Evolutionary conservation across 179 eudicot species (phyloP).

Genomic region (Actinidia arguta): DNA sequence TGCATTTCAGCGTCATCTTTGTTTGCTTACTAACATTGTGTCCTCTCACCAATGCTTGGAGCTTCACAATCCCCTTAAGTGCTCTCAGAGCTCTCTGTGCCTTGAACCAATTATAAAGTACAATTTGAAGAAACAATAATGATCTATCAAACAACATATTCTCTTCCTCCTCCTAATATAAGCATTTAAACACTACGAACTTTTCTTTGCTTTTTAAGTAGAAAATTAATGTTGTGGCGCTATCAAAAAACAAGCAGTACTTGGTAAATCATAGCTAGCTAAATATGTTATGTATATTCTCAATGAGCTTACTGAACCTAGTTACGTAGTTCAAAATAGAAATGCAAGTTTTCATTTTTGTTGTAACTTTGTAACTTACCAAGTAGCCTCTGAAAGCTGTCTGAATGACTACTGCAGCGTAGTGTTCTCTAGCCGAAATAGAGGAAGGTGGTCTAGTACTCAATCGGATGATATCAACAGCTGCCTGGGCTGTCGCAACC

Average conservation of each 20-base stretch:
- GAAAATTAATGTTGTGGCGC: neutral
- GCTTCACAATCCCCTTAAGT: slow-evolving; percentile 77
- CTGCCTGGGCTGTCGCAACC: slow-evolving; percentile 73
- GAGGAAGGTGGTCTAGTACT: slow-evolving; percentile 38
- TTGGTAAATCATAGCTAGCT: neutral
- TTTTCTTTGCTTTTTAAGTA: neutral
- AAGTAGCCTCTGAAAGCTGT: slow-evolving; percentile 91
- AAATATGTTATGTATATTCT: neutral
- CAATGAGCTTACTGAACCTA: neutral
- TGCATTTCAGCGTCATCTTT: slow-evolving; percentile 59
- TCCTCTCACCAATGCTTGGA: slow-evolving; percentile 85
- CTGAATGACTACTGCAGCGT: slow-evolving; percentile 81
- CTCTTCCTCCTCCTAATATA: neutral
- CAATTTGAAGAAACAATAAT: neutral
- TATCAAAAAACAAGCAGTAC: neutral
- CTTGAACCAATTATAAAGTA: slow-evolving; percentile 32
- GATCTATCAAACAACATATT: neutral
- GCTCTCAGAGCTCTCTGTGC: slow-evolving; percentile 81
- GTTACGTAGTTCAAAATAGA: neutral
- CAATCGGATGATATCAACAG: slow-evolving; percentile 68
- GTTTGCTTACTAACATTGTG: slow-evolving; percentile 70
- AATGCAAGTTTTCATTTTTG: neutral
- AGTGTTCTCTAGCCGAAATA: slow-evolving; percentile 40
- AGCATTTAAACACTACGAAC: neutral
- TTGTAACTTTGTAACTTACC: slow-evolving; percentile 34